A percentile compares a stretch with the other conserved stretches of the same genome.
Conservation (phyloP, 257 asterid species). For the Solanum bukasovii region DNA sequence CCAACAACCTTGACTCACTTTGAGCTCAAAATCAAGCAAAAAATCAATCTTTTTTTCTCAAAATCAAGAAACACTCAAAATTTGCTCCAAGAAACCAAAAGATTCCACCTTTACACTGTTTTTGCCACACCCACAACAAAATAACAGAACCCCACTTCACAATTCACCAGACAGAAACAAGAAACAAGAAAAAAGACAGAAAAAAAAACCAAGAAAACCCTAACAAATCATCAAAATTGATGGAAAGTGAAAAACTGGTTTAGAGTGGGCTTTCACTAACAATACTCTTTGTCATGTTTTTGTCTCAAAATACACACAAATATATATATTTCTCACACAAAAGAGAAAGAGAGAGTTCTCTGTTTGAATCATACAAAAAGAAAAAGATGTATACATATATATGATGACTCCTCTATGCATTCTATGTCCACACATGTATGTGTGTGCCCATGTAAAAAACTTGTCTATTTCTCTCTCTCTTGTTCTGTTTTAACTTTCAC, state of each 20-base stretch:
- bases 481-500: background rate
- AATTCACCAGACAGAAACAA: background rate
- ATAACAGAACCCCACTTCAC: background rate
- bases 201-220: background rate
- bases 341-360: background rate
- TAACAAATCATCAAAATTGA: background rate
- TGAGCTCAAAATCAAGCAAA: background rate
- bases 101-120: slow-evolving; percentile 2
- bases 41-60: background rate
- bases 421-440: background rate
- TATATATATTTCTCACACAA: background rate
- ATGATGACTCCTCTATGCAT: background rate
- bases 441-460: background rate
- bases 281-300: slow-evolving; percentile 25
- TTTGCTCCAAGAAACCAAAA: slow-evolving; percentile 1
- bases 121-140: background rate
- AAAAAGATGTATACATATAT: background rate
- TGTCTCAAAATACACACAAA: slow-evolving; percentile 18
- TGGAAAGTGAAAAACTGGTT: background rate
- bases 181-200: background rate
- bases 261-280: slow-evolving; percentile 8
- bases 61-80: background rate
- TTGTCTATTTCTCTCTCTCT: background rate
- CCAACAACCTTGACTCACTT: background rate
- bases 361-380: background rate